Evolutionary conservation across 1,139 yeast species (phyloP), one percentile per base, ranked within the genome.

Genomic region (Blastobotrys arbuscula): DNA sequence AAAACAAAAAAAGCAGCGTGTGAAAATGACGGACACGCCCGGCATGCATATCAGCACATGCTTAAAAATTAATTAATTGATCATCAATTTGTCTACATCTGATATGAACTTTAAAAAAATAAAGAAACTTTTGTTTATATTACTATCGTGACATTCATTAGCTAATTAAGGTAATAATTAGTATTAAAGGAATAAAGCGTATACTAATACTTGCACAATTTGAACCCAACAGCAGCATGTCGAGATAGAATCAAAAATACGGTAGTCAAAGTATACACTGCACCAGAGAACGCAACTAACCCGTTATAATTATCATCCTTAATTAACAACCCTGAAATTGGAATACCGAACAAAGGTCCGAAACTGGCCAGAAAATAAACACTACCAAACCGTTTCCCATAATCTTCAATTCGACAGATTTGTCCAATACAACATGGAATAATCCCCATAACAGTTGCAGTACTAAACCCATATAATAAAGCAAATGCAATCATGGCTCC

Each of bases 361-460:
- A 72, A 65, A 8, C 76, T 67, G 20, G 72, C 74, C 47, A 73
- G 60, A 46, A 72, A 71, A 55, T 73, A 75, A 51, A 74, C 68
- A 0, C 78, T 71, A 8, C 79, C 77, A 54, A 73, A 76, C 35
- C 76, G 58, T 47, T 69, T 68, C 2, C 81, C 82, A 55, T 76
- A 75, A 52, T 76, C 77, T 36, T 66, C 63, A 2, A 78, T 74
- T 21, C 66, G 64, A n/a, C 76, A 72, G 16, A 78, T 73, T 38
- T 74, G 76, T 1, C 78, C 75, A 26, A 76, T 68, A 58, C 81
- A 77, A 9, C 72, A 71, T 6, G 82, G 81, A 15, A 77, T 64
- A 44, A 77, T 52, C 4, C 78, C 67, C 48, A 77, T 58, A 2
- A 77, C 71, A 3, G 78, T 72, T 1, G 80, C 80, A 3, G 74